A percentile compares a stretch with the other conserved stretches of the same genome.
These are phyloP conservation scores for Raffaelea deltoideospora DNA, from an alignment of 2,329 filamentous ascomycete species.

Conservation along the genomic window DNA sequence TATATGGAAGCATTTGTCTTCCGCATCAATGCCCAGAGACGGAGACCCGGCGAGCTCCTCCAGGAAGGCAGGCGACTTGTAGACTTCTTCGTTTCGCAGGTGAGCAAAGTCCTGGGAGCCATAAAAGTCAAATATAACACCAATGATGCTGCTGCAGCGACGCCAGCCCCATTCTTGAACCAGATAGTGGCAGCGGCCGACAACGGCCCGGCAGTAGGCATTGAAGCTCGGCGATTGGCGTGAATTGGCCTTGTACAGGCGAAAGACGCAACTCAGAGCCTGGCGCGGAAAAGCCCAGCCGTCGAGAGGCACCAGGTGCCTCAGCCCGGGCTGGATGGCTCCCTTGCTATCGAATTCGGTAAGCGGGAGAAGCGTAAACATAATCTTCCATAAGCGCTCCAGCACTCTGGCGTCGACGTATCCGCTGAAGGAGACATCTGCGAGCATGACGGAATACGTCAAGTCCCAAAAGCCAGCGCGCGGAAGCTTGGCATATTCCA, in stretches of 20 bases:
- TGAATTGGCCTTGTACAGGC: constrained; percentile 38
- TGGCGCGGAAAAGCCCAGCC: constrained; percentile 47
- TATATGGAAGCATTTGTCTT: constrained; percentile 51
- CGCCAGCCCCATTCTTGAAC: constrained; percentile 53
- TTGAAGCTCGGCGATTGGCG: constrained; percentile 48
- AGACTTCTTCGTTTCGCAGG: constrained; percentile 48
- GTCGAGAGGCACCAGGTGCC: constrained; percentile 27
- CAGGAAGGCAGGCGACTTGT: constrained; percentile 44
- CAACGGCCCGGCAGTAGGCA: constrained; percentile 43
- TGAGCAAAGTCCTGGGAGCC: constrained; percentile 45
- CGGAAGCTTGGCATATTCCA: constrained; percentile 34
- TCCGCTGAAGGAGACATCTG: constrained; percentile 15
- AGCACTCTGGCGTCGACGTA: constrained; percentile 29
- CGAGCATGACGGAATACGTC: constrained; percentile 26
- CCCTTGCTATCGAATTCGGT: constrained; percentile 43
- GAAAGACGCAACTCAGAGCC: constrained; percentile 40
- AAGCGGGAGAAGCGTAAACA: constrained; percentile 47
- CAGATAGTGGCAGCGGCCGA: constrained; percentile 47
- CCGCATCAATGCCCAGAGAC: constrained; percentile 31
- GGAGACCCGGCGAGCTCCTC: constrained; percentile 34
- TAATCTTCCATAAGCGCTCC: constrained; percentile 40
- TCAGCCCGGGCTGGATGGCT: constrained; percentile 24
- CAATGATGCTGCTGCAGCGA: constrained; percentile 39
- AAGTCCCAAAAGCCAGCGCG: constrained; percentile 47
- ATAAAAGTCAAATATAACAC: constrained; percentile 53